These are phyloP conservation scores for Aspergillus spinulosporus DNA, from an alignment of 2,329 filamentous ascomycete genomes.

Conservation along the genomic window DNA sequence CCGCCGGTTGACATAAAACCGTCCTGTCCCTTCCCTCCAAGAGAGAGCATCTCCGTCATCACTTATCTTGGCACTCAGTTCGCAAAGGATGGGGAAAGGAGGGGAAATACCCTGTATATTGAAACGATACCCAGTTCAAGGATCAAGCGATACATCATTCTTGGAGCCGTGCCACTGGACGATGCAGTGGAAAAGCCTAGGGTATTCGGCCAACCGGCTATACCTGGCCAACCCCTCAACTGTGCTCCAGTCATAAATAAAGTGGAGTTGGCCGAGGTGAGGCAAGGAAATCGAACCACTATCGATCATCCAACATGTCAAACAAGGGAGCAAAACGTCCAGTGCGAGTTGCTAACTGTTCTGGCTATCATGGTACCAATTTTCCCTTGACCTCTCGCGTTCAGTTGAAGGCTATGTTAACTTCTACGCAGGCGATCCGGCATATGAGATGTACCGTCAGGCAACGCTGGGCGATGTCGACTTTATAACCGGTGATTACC, in stretches of 20 bases:
- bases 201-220: conserved; percentile 12
- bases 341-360: conserved; percentile 37
- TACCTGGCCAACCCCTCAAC: conserved; percentile 8
- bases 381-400: background rate
- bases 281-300: background rate
- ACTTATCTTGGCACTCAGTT: background rate
- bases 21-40: too few relatives aligned
- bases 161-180: background rate
- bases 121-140: too few relatives aligned
- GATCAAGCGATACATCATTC: background rate
- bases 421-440: conserved; percentile 32
- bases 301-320: background rate
- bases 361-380: conserved; percentile 35
- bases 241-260: background rate
- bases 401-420: background rate
- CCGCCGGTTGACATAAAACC: too few relatives aligned
- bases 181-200: conserved; percentile 1
- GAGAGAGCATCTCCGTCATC: background rate
- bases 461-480: conserved; percentile 44
- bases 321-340: conserved; percentile 21
- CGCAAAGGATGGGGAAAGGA: background rate
- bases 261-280: background rate
- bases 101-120: too few relatives aligned
- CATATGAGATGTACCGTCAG: conserved; percentile 40
- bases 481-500: conserved; percentile 57